phyloP scores from a whole-genome alignment of 1,139 yeast genomes.

The Saccharomyces hybrid region DNA sequence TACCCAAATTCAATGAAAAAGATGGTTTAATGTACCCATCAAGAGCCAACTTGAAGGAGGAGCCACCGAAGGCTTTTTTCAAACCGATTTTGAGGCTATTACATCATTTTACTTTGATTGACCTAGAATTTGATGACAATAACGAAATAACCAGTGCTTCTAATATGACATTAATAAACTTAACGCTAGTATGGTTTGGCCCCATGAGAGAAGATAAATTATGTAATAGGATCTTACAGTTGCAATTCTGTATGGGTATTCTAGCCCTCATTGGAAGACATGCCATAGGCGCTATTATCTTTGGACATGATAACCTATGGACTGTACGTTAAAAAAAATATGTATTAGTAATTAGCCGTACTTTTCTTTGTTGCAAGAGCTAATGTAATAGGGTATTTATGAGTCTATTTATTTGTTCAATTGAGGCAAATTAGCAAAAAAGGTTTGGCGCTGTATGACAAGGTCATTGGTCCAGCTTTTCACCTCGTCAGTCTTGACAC shows the following conservation, averaged over 20 bases:
- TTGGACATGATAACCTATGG: slow-evolving; percentile 78
- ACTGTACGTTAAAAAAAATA: slow-evolving; percentile 12
- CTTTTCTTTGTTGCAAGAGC: background rate
- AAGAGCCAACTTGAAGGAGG: slow-evolving; percentile 38
- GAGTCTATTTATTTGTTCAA: background rate
- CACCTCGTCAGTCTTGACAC: slow-evolving; percentile 68
- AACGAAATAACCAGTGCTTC: slow-evolving; percentile 42
- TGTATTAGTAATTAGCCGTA: background rate
- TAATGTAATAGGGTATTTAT: background rate
- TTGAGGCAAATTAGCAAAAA: slow-evolving; percentile 10
- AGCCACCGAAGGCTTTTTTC: slow-evolving; percentile 33
- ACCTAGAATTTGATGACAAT: slow-evolving; percentile 28
- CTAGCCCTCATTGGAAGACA: slow-evolving; percentile 69
- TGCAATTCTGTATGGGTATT: slow-evolving; percentile 63
- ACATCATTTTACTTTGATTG: slow-evolving; percentile 41
- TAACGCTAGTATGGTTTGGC: slow-evolving; percentile 77
- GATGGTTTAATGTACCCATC: slow-evolving; percentile 80
- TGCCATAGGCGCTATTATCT: slow-evolving; percentile 74
- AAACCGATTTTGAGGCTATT: slow-evolving; percentile 31
- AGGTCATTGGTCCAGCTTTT: slow-evolving; percentile 63
- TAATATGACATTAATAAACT: slow-evolving; percentile 81
- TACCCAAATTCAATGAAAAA: slow-evolving; percentile 64
- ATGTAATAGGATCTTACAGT: slow-evolving; percentile 48
- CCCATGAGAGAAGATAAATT: slow-evolving; percentile 79
- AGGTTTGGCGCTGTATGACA: slow-evolving; percentile 48